Conservation (phyloP, 2,329 filamentous ascomycete genomes). For the Fusarium mexicanum region DNA sequence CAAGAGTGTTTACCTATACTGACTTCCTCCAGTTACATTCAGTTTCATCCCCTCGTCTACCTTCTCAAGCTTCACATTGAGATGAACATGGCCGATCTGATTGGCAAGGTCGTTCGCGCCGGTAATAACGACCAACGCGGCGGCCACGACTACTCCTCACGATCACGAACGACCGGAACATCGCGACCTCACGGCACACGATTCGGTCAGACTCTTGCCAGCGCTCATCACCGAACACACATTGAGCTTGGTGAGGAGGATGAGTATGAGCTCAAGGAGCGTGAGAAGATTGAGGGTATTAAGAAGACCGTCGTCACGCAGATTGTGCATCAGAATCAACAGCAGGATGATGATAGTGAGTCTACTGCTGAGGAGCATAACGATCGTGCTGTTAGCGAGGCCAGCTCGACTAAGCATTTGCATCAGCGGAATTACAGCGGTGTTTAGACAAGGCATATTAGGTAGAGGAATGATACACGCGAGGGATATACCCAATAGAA, state of each 20-base stretch:
- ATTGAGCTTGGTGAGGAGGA: constrained; percentile 44
- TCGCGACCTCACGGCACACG: constrained; percentile 23
- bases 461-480: background rate
- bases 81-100: constrained; percentile 45
- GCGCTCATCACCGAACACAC: constrained; percentile 35
- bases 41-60: constrained; percentile 44
- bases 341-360: constrained; percentile 23
- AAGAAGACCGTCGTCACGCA: constrained; percentile 41
- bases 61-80: constrained; percentile 44
- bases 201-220: constrained; percentile 29
- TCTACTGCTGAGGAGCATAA: constrained; percentile 32
- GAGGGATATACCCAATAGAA: background rate
- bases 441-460: background rate
- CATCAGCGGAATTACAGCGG: constrained; percentile 22
- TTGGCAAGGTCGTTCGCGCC: constrained; percentile 42
- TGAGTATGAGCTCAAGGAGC: constrained; percentile 36
- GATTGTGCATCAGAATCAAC: constrained; percentile 10
- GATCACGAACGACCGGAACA: constrained; percentile 23
- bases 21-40: constrained; percentile 29
- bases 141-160: constrained; percentile 32
- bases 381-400: constrained; percentile 38
- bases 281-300: constrained; percentile 39
- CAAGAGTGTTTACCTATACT: background rate
- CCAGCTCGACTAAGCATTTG: constrained; percentile 39
- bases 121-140: constrained; percentile 30